Evolutionary conservation across 2,329 filamentous ascomycete genomes (phyloP).

Genomic region (Podosphaera fusca): DNA sequence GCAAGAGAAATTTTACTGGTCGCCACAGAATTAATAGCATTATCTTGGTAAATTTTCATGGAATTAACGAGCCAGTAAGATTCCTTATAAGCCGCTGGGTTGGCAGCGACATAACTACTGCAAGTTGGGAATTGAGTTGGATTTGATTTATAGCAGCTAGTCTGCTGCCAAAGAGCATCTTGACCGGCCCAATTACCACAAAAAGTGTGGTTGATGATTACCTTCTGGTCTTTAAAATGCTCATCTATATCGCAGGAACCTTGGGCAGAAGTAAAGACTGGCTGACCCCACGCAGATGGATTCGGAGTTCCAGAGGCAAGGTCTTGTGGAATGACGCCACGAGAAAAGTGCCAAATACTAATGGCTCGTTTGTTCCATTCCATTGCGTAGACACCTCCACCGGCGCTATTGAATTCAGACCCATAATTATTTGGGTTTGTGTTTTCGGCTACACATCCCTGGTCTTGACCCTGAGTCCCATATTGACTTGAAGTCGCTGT

Average conservation of each 20-base stretch:
- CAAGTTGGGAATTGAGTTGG: constrained; percentile 17
- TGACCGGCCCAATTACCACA: constrained; percentile 38
- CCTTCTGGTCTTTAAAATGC: constrained; percentile 44
- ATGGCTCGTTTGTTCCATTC: constrained; percentile 46
- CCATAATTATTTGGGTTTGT: constrained; percentile 29
- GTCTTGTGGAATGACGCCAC: constrained; percentile 37
- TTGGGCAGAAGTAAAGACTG: constrained; percentile 39
- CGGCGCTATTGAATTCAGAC: constrained; percentile 37
- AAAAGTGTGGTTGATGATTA: constrained; percentile 54
- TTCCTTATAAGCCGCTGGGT: constrained; percentile 9
- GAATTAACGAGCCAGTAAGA: constrained; percentile 13
- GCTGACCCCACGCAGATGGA: constrained; percentile 37
- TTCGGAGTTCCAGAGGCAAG: constrained; percentile 34
- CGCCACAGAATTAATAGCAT: background rate
- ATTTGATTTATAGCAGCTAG: constrained; percentile 25
- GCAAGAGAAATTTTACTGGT: background rate
- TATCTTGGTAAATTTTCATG: constrained; percentile 10
- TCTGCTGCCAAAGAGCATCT: constrained; percentile 28
- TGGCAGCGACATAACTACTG: constrained; percentile 10
- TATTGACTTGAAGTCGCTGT: constrained; percentile 19
- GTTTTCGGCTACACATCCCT: constrained; percentile 15
- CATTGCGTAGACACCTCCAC: constrained; percentile 43
- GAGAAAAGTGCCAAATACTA: constrained; percentile 52
- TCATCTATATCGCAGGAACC: constrained; percentile 37
- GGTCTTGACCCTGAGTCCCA: background rate